Evolutionary conservation across 331 rosid genomes (phyloP), one percentile per base, ranked within the genome.

Genomic region (Pyrus hybrid): DNA sequence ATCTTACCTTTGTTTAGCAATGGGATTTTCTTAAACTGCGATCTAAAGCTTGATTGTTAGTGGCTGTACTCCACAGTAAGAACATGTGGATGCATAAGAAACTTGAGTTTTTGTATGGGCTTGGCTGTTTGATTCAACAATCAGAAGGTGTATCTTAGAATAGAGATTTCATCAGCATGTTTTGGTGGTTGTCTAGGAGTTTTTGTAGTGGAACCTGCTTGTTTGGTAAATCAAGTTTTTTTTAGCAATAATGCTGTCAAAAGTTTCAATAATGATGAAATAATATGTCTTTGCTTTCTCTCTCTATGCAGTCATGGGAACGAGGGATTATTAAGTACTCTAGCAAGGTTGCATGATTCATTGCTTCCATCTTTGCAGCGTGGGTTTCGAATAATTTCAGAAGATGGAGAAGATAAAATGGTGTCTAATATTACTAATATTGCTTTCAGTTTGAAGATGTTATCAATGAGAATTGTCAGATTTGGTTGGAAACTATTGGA

Each of bases 281-380:
- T 61, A 37, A 11, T 80, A 12, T 16, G 20, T 16, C 1, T 57
- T 47, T 43, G 14, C 9, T 58, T 32, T 73, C 8, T 54, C 25
- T 81, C 37, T 79, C 41, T 62, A 49, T 85, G 81, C 87, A 95
- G 99, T 73, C 72, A 80, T 72, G 97, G 96, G 75, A 91, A 85
- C 60, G 97, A 87, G 83, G 99, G 88, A 77, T 83, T 91, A 80
- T 80, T 92, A 18, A 80, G 90, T 81, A 73, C 93, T 80, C 94
- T 95, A 84, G 94, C 90, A 76, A 89, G 86, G 83, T 80, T 95
- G 93, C 94, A 95, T 82, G 98, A 91, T 86, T 89, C 89, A 51
- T 87, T 95, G n/a, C 86, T 91, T 85, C 96, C 99, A 56, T 89
- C 96, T 78, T 83, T 95, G 82, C 92, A 80, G 73, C 92, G 66